Evolutionary conservation across 2,329 filamentous ascomycete species (phyloP), one percentile per base, ranked within the genome.

Genomic region (Fusarium newnesense): DNA sequence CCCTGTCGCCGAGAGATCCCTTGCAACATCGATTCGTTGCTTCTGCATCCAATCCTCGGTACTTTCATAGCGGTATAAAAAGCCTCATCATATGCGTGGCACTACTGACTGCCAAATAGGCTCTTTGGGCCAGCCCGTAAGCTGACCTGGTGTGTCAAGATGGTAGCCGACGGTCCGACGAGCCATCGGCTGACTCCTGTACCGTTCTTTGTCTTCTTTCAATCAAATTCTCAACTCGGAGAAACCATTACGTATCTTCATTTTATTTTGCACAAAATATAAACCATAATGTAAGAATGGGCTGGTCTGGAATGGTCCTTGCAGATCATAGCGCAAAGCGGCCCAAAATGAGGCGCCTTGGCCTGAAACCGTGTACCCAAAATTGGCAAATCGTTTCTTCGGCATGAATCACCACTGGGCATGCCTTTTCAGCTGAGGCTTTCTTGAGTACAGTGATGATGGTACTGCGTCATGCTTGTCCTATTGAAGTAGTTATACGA

Each of bases 401-500:
- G 24, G 49, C 40, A 44, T 49, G 32, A 53, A 70, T 60, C 47
- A 42, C 39, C 44, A 30, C 32, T 28, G 32, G 54, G 43, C 42
- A 53, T 39, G 9, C 30, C 24, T 34, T 47, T 39, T 43, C 66
- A 60, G 54, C 49, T 46, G 18, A 39, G 39, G 53, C 26, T 34
- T 24, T 44, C 36, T 40, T 3, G n/a, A 15, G n/a, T 24, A 7
- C 24, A 19, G 11, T 39, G 47, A 70, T 43, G 28, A 46, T 15
- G 18, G 7, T 15, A 9, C 34, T 61, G 49, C 67, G 67, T 59
- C 67, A 71, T 71, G 36, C 47, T 53, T 67, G 42, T 57, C 30
- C 46, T 57, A 42, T 62, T 26, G 9, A 46, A 53, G 44, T 53
- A 7, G 42, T 54, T 58, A 73, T 74, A 73, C 70, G 70, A 73